Evolutionary conservation across 2,329 filamentous ascomycete genomes (phyloP).

Genomic region (Colletotrichum lentis): DNA sequence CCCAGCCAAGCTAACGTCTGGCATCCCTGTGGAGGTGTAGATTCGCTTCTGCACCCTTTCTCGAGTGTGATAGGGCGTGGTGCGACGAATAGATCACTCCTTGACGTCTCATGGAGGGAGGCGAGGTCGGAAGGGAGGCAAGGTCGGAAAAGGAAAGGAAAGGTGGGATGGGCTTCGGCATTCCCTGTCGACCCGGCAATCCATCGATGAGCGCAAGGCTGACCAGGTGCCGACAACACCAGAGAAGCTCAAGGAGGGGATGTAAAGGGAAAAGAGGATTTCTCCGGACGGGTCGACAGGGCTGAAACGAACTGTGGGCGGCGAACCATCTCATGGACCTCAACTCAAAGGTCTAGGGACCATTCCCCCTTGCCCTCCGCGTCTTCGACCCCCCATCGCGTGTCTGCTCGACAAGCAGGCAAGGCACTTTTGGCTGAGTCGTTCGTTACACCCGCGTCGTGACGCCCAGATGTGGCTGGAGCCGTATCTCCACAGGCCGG

Average conservation of each 20-base stretch:
- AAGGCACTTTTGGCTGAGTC: background rate
- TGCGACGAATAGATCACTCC: background rate
- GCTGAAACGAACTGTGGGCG: constrained; percentile 29
- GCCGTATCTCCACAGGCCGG: constrained; percentile 7
- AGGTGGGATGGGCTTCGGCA: too few relatives aligned
- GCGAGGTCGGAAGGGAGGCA: too few relatives aligned
- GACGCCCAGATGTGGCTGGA: background rate
- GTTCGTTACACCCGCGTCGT: background rate
- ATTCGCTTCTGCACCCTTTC: background rate
- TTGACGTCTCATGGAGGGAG: background rate
- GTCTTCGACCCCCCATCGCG: background rate
- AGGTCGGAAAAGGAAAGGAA: too few relatives aligned
- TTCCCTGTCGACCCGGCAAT: too few relatives aligned
- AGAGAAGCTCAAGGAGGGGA: background rate
- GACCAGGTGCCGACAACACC: too few relatives aligned
- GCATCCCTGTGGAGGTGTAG: too few relatives aligned
- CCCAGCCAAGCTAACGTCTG: too few relatives aligned
- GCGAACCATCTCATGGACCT: constrained; percentile 16
- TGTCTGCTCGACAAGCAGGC: constrained; percentile 3
- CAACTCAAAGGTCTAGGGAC: background rate
- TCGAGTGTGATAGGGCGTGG: background rate
- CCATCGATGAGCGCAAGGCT: too few relatives aligned
- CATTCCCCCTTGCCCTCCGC: background rate
- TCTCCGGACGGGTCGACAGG: constrained; percentile 22
- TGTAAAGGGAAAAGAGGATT: background rate